Evolutionary conservation across 139 green algal genomes (phyloP).

Genomic region (Haematococcus lacustris): DNA sequence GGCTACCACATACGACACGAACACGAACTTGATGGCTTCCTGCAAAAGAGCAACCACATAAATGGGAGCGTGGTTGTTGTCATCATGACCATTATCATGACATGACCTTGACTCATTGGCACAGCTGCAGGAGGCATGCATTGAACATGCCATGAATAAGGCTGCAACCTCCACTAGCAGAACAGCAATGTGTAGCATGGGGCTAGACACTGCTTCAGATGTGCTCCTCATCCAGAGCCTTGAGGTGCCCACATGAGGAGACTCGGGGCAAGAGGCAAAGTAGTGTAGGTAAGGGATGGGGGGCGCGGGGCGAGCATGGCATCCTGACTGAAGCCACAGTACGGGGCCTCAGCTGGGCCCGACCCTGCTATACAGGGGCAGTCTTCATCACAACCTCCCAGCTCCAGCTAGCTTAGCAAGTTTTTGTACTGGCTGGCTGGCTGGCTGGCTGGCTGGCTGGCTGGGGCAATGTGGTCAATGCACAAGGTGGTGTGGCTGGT

Average conservation of each 20-base stretch:
- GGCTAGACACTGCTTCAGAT: neutral
- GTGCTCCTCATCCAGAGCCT: neutral
- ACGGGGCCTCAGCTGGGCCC: too few relatives aligned
- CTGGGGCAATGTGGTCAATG: too few relatives aligned
- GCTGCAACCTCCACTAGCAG: neutral
- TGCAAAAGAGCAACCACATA: neutral
- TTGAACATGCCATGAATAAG: neutral
- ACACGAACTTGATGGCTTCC: conserved; percentile 5
- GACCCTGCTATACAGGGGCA: too few relatives aligned
- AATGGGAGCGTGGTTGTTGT: neutral
- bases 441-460: too few relatives aligned
- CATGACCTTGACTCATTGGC: neutral
- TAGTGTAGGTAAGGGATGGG: too few relatives aligned
- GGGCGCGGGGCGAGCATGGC: too few relatives aligned
- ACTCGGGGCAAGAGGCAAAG: too few relatives aligned
- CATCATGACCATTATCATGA: neutral
- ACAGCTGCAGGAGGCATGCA: neutral
- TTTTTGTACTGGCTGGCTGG: too few relatives aligned
- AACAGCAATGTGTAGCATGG: neutral
- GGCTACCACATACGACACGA: conserved; percentile 29
- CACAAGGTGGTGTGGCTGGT: too few relatives aligned
- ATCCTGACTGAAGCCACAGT: neutral
- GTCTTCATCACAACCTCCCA: too few relatives aligned
- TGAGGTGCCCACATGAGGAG: too few relatives aligned
- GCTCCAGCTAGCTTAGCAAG: too few relatives aligned